A percentile compares a stretch with the other conserved stretches of the same genome.
Conservation (phyloP, 108 stramenopile genomes). For the Cyclotella kingstonii region DNA sequence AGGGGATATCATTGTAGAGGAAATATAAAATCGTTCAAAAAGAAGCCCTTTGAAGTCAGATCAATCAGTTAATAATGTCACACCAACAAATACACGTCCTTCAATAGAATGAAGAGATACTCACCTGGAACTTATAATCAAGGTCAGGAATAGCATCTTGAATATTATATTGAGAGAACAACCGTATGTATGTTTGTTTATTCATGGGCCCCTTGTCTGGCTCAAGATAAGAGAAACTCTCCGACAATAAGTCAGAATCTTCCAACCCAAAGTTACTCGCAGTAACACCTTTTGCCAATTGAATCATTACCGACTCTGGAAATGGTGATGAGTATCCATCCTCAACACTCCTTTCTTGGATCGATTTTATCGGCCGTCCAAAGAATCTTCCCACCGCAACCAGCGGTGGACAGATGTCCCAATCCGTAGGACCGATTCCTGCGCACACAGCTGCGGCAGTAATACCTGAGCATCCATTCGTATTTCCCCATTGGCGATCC, state of each 20-base stretch:
- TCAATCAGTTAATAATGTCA: not conserved
- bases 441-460: slow-evolving; percentile 47
- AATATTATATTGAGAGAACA: slow-evolving; percentile 36
- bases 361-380: not conserved
- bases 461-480: slow-evolving; percentile 51
- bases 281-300: slow-evolving; percentile 58
- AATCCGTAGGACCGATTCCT: slow-evolving; percentile 33
- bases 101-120: not conserved
- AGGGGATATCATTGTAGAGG: not conserved
- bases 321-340: slow-evolving; percentile 49
- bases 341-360: slow-evolving; percentile 10
- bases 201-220: slow-evolving; percentile 37
- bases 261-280: slow-evolving; percentile 37
- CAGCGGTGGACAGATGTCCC: slow-evolving; percentile 17
- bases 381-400: slow-evolving; percentile 11
- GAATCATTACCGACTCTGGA: slow-evolving; percentile 63
- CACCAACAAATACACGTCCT: not conserved
- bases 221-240: slow-evolving; percentile 42
- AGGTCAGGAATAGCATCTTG: slow-evolving; percentile 45
- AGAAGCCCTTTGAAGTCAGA: too few species aligned
- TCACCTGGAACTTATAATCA: slow-evolving; percentile 31
- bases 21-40: not conserved
- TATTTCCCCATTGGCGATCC: slow-evolving; percentile 64
- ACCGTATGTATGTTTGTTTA: slow-evolving; percentile 40
- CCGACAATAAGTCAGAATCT: slow-evolving; percentile 46